phyloP scores from a whole-genome alignment of 2,329 filamentous ascomycete species.

The Aurifilum marmelostoma region DNA sequence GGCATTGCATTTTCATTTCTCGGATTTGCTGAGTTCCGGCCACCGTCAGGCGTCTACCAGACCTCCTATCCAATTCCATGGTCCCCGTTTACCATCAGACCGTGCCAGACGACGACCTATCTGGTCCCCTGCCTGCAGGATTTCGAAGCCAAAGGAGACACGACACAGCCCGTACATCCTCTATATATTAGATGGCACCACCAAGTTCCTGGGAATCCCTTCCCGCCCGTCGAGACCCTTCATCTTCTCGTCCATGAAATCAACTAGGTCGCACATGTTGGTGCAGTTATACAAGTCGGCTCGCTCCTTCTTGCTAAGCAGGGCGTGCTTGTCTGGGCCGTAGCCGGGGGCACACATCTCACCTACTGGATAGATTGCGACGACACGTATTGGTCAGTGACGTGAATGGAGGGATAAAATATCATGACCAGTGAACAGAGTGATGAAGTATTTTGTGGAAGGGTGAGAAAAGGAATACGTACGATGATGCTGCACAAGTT shows the following conservation, averaged over 20 bases:
- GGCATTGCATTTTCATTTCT: no score
- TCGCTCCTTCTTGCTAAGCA: conserved; percentile 62
- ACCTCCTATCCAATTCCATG: not conserved
- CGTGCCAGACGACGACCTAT: no score
- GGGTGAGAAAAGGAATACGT: not conserved
- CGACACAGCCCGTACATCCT: not conserved
- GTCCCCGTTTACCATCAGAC: not conserved
- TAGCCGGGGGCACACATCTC: conserved; percentile 68
- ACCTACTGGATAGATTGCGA: conserved; percentile 41
- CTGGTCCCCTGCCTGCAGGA: not conserved
- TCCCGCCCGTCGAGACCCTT: conserved; percentile 33
- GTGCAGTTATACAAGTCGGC: conserved; percentile 50
- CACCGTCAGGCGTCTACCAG: not conserved
- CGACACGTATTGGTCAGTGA: not conserved
- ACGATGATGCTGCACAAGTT: conserved; percentile 64
- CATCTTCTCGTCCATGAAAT: conserved; percentile 60
- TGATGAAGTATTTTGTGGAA: not conserved
- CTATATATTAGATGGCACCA: not conserved
- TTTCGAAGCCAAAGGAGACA: not conserved
- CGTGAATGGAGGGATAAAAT: not conserved
- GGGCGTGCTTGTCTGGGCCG: conserved; percentile 52
- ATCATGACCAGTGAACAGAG: no score
- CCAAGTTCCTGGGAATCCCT: conserved; percentile 31
- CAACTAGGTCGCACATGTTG: conserved; percentile 61
- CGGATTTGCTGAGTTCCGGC: not conserved